A percentile compares a stretch with the other conserved stretches of the same genome.
These are phyloP conservation scores for Aspergillus sojae DNA, from an alignment of 2,329 filamentous ascomycete genomes.

Conservation along the genomic window DNA sequence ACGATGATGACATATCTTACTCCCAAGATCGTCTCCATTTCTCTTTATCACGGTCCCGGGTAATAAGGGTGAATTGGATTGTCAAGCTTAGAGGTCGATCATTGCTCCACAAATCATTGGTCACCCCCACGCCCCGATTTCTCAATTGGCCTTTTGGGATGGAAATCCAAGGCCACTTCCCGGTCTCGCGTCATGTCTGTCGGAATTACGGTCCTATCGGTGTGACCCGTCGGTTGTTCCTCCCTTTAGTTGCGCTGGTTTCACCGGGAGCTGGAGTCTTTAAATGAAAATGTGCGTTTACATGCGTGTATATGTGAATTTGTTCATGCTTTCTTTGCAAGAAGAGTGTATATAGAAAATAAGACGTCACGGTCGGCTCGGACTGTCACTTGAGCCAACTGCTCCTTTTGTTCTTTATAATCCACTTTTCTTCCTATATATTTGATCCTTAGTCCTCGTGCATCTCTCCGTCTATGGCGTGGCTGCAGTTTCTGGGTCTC, in stretches of 20 bases:
- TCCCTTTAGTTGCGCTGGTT: not conserved
- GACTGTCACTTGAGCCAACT: not conserved
- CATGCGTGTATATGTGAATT: not conserved
- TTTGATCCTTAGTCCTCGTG: not conserved
- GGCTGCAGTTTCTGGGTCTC: not conserved
- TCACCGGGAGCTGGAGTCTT: not conserved
- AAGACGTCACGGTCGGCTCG: not conserved
- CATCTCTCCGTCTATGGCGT: not conserved
- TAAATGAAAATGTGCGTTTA: not conserved
- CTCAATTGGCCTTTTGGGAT: not conserved
- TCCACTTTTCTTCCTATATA: not conserved
- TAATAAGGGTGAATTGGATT: not conserved
- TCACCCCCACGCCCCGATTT: not conserved
- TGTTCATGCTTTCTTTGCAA: not conserved
- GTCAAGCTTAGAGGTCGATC: not conserved
- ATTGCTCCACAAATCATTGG: not conserved
- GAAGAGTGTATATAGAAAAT: not conserved
- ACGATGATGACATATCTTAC: not conserved
- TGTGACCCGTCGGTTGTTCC: not conserved
- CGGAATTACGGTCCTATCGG: not conserved
- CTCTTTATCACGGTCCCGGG: not conserved
- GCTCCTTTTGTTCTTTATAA: not conserved
- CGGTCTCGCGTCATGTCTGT: not conserved
- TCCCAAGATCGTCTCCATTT: not conserved
- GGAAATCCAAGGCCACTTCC: not conserved